Base-by-base conservation (phyloP, 169 alveolate genomes). In the Plasmodium cynomolgi region DNA sequence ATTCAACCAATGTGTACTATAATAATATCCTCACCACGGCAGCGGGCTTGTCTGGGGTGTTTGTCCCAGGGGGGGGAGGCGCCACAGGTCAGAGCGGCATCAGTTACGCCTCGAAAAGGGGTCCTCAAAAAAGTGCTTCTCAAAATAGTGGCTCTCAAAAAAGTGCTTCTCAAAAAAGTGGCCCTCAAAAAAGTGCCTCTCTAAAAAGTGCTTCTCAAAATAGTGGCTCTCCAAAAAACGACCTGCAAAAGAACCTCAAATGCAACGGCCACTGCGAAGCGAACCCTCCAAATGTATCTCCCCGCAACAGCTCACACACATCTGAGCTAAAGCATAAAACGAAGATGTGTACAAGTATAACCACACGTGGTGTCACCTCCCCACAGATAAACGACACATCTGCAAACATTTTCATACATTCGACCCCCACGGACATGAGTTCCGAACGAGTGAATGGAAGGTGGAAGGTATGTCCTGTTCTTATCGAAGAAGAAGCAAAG, bases 1-100 rank as follows among this genome's bases (percentile, higher is more conserved):
- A 91, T 47, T 91, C 95, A 0, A 83, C 95, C n/a, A 91, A 91
- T 72, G 84, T 91, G 1, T 91, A 91, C 84, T 91, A 71, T 39
- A 91, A 91, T 31, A 91, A 91, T 37, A 83, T 91, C 31, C 91
- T 41, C 41, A 44, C 84, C 6, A 62, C 91, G 4, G 17, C 23
- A 77, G 31, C 71, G 41, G 44, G 41, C 1, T 9, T 44, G 44
- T 20, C 68, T 31, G 7, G 26, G 74, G n/a, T 0, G 77, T 0
- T 29, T 1, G 4, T 26, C 13, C 75, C 11, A 20, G 75, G 75
- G 31, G 37, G 4, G 77, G 17, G 1, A 58, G 74, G 33, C 11
- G 1, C 77, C n/a, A 9, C 37, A 13, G 41, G 6, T 20, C 37
- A 20, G 6, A 2, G 37, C 17, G 77, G 37, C 77, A 26, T 26